phyloP scores from a whole-genome alignment of 257 asterid genomes.

The Eucommia ulmoides region DNA sequence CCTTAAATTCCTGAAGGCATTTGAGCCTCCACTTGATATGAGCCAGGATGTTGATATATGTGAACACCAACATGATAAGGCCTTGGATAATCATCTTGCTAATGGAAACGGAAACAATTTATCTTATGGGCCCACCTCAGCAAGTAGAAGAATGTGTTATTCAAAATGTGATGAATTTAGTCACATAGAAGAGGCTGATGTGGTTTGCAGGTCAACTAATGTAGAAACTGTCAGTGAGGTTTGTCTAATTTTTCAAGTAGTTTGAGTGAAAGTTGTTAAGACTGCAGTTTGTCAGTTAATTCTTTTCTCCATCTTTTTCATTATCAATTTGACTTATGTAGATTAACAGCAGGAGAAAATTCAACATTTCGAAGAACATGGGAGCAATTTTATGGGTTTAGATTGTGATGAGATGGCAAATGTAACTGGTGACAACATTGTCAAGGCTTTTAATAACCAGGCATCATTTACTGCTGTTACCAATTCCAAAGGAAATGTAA shows the following conservation, averaged over 20 bases:
- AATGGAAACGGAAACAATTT: constrained; percentile 23
- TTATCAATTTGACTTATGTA: constrained; percentile 70
- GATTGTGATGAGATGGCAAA: constrained; percentile 20
- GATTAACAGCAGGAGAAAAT: constrained; percentile 75
- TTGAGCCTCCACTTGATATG: constrained; percentile 94
- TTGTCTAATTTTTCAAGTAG: constrained; percentile 9
- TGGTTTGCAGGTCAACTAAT: constrained; percentile 16
- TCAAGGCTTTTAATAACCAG: constrained; percentile 14
- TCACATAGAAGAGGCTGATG: constrained; percentile 16
- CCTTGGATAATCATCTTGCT: constrained; percentile 19
- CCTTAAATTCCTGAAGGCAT: constrained; percentile 49
- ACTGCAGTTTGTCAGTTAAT: constrained; percentile 15
- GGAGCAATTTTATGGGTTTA: constrained; percentile 22
- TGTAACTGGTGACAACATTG: constrained; percentile 18
- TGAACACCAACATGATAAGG: constrained; percentile 29
- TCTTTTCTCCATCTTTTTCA: constrained; percentile 40
- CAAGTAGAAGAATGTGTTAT: constrained; percentile 17
- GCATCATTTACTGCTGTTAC: constrained; percentile 16
- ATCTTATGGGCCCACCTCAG: constrained; percentile 23
- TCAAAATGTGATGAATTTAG: constrained; percentile 23
- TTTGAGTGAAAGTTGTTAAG: constrained; percentile 8
- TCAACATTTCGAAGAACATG: constrained; percentile 16
- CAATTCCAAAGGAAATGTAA: constrained; percentile 48
- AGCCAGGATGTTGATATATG: constrained; percentile 37
- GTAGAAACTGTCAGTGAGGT: constrained; percentile 31